A percentile compares a stretch with the other conserved stretches of the same genome.
These are phyloP conservation scores for Arabidopsis arenosa DNA, from an alignment of 345 rosid species.

Conservation along the genomic window DNA sequence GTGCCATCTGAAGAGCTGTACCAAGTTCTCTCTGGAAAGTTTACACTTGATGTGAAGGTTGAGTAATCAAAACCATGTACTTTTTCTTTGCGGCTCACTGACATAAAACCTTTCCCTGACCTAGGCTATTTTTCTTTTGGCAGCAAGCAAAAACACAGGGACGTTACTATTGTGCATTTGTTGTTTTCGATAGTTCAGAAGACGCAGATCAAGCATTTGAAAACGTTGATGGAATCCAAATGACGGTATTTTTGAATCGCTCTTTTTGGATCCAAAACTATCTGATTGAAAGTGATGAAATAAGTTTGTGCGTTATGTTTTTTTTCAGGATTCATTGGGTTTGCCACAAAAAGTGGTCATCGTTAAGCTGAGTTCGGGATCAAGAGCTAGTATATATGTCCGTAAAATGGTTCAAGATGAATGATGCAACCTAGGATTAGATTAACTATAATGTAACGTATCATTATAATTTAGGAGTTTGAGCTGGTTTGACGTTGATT, in stretches of 20 bases:
- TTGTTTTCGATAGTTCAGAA: conserved; percentile 52
- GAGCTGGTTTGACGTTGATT: not conserved
- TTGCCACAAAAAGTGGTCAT: conserved; percentile 58
- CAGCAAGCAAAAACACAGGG: conserved; percentile 61
- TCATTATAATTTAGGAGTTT: not conserved
- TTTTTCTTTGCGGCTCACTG: not conserved
- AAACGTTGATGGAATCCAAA: conserved; percentile 51
- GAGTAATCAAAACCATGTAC: not conserved
- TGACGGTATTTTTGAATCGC: conserved; percentile 51
- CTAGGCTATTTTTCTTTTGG: conserved; percentile 20
- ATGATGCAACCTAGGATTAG: not conserved
- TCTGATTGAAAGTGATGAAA: not conserved
- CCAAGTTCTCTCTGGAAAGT: conserved; percentile 41
- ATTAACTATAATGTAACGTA: not conserved
- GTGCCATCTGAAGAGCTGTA: conserved; percentile 55
- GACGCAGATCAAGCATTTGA: conserved; percentile 69
- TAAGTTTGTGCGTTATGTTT: not conserved
- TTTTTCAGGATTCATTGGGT: conserved; percentile 65
- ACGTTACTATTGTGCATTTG: conserved; percentile 56
- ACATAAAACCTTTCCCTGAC: not conserved
- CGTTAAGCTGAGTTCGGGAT: conserved; percentile 47
- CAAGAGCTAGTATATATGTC: conserved; percentile 48
- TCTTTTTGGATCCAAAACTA: not conserved
- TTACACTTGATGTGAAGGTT: conserved; percentile 67
- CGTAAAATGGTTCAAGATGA: conserved; percentile 56